phyloP scores from a whole-genome alignment of 305 asterid genomes.

The Rubia peregrina region DNA sequence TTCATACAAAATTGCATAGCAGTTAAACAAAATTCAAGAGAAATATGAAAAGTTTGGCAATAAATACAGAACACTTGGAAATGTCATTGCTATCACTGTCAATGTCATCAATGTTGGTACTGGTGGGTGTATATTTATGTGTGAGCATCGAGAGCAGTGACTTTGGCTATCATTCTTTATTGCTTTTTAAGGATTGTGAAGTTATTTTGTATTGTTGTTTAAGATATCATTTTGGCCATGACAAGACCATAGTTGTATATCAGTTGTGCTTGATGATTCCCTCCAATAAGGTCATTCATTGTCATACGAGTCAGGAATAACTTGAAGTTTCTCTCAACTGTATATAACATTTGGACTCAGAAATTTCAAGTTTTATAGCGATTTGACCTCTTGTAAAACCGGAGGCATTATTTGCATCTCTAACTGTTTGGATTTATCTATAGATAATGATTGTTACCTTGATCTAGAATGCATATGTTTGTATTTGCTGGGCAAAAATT shows the following conservation, averaged over 20 bases:
- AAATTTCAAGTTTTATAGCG: background rate
- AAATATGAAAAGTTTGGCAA: background rate
- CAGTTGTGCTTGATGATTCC: background rate
- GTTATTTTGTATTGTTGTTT: background rate
- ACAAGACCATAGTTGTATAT: no score
- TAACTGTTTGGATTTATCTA: background rate
- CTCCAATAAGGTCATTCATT: background rate
- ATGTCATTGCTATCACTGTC: constrained; percentile 5
- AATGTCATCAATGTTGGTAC: background rate
- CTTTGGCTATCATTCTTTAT: background rate
- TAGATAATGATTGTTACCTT: background rate
- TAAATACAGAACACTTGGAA: no score
- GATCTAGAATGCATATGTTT: background rate
- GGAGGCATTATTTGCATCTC: background rate
- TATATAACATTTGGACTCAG: background rate
- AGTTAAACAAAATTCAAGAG: no score
- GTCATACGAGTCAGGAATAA: background rate
- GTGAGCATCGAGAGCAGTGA: background rate
- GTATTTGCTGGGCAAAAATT: background rate
- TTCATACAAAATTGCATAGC: no score
- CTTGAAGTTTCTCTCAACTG: background rate
- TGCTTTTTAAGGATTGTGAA: background rate
- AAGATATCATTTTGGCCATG: background rate
- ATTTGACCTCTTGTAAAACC: background rate
- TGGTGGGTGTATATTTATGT: background rate